These are phyloP conservation scores for Aspergillus sergii DNA, from an alignment of 2,329 filamentous ascomycete species.

Conservation along the genomic window DNA sequence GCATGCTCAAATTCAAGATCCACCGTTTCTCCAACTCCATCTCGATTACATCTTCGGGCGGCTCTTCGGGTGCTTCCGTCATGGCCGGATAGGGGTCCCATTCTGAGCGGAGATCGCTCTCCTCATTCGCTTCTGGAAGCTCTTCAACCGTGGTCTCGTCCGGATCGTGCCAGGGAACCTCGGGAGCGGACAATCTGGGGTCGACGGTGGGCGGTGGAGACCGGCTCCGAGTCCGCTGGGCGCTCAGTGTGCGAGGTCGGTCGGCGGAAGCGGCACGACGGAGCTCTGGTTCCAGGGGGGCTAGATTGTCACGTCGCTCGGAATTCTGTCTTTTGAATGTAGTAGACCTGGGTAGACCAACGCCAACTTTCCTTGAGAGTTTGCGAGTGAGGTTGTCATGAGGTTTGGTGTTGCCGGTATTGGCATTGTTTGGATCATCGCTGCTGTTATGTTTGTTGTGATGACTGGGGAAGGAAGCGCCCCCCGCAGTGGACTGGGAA, in stretches of 20 bases:
- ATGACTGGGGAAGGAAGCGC: slow-evolving; percentile 13
- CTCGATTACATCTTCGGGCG: slow-evolving; percentile 56
- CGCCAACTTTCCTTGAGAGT: slow-evolving; percentile 61
- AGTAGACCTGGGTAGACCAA: slow-evolving; percentile 72
- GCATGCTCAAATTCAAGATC: slow-evolving; percentile 98
- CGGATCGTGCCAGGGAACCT: slow-evolving; percentile 40
- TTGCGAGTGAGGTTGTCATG: slow-evolving; percentile 39
- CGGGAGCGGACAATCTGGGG: slow-evolving; percentile 44
- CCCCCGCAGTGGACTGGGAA: slow-evolving; percentile 26
- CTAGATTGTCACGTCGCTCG: slow-evolving; percentile 73
- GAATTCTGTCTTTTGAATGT: slow-evolving; percentile 84
- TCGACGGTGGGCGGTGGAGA: slow-evolving; percentile 44
- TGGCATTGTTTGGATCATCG: slow-evolving; percentile 20
- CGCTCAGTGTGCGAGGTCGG: slow-evolving; percentile 45
- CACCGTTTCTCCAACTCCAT: slow-evolving; percentile 84
- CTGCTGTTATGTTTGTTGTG: slow-evolving; percentile 7
- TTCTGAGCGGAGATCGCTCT: slow-evolving; percentile 29
- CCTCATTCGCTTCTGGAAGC: slow-evolving; percentile 32
- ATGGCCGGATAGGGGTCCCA: slow-evolving; percentile 32
- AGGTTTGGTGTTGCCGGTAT: slow-evolving; percentile 21
- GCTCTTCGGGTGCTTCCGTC: slow-evolving; percentile 28
- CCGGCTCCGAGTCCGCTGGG: slow-evolving; percentile 47
- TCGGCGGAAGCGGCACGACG: slow-evolving; percentile 69
- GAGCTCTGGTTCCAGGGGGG: slow-evolving; percentile 64
- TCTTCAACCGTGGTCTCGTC: slow-evolving; percentile 37